These are phyloP conservation scores for Spiraea crenata DNA, from an alignment of 331 rosid genomes.

Conservation along the genomic window DNA sequence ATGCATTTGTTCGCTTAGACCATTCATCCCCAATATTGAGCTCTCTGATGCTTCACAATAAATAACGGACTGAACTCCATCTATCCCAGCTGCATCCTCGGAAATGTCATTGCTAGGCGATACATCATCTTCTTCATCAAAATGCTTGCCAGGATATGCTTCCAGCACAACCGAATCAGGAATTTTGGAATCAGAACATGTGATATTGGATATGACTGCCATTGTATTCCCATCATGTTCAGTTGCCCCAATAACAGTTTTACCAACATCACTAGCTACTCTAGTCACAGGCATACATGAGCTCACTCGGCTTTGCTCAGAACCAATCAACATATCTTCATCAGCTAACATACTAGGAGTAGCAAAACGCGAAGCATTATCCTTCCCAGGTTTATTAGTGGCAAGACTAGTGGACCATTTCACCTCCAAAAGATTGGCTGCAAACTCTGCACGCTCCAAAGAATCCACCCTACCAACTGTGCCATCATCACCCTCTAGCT, in stretches of 20 bases:
- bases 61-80: slow-evolving; percentile 27
- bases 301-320: slow-evolving; percentile 13
- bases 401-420: slow-evolving; percentile 80
- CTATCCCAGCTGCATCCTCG: slow-evolving; percentile 11
- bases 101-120: slow-evolving; percentile 23
- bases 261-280: slow-evolving; percentile 21
- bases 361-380: slow-evolving; percentile 19
- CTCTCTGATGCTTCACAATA: slow-evolving; percentile 39
- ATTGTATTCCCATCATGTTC: slow-evolving; percentile 18
- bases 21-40: slow-evolving; percentile 25
- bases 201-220: slow-evolving; percentile 23
- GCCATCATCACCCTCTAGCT: slow-evolving; percentile 18
- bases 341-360: slow-evolving; percentile 16
- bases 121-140: slow-evolving; percentile 29
- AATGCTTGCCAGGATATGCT: slow-evolving; percentile 20
- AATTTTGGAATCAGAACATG: slow-evolving; percentile 15
- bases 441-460: slow-evolving; percentile 72
- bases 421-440: slow-evolving; percentile 75
- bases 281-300: slow-evolving; percentile 30
- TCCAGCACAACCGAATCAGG: slow-evolving; percentile 17
- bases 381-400: slow-evolving; percentile 25
- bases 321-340: slow-evolving; percentile 18
- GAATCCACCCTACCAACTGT: slow-evolving; percentile 35
- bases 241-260: slow-evolving; percentile 7
- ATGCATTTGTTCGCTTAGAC: slow-evolving; percentile 29